Conservation (phyloP, 2,329 filamentous ascomycete species). For the Delphinella strobiligena region DNA sequence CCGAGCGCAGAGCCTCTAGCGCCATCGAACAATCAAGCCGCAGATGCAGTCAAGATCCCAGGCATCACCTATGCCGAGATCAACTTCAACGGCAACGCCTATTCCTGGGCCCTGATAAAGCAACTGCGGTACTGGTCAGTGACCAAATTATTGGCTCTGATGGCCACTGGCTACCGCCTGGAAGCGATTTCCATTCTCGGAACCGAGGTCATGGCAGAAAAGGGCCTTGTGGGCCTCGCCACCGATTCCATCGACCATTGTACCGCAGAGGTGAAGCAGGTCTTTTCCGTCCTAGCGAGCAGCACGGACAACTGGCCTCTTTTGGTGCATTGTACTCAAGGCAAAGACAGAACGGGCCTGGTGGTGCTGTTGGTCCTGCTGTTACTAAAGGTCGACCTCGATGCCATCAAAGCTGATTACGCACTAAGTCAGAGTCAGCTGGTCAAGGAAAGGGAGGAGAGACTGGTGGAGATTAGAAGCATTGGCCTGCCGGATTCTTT, state of each 20-base stretch:
- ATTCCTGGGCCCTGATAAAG: conserved; percentile 56
- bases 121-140: conserved; percentile 57
- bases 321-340: conserved; percentile 75
- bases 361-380: conserved; percentile 57
- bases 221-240: conserved; percentile 60
- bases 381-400: conserved; percentile 43
- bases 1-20: conserved; percentile 30
- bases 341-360: conserved; percentile 74
- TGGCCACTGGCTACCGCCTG: conserved; percentile 53
- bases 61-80: conserved; percentile 53
- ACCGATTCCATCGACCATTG: conserved; percentile 59
- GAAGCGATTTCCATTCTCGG: conserved; percentile 60
- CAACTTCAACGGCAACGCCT: conserved; percentile 60
- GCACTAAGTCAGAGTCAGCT: conserved; percentile 51
- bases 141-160: conserved; percentile 50
- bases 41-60: conserved; percentile 49
- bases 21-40: conserved; percentile 38
- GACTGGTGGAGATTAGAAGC: conserved; percentile 54
- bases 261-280: conserved; percentile 45
- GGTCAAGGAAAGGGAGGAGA: conserved; percentile 46
- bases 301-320: conserved; percentile 44
- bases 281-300: conserved; percentile 39
- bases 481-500: conserved; percentile 67
- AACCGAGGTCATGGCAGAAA: conserved; percentile 56
- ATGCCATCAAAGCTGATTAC: conserved; percentile 62